Evolutionary conservation across 2,329 filamentous ascomycete species (phyloP).

Genomic region (Pseudogymnoascus verrucosus): DNA sequence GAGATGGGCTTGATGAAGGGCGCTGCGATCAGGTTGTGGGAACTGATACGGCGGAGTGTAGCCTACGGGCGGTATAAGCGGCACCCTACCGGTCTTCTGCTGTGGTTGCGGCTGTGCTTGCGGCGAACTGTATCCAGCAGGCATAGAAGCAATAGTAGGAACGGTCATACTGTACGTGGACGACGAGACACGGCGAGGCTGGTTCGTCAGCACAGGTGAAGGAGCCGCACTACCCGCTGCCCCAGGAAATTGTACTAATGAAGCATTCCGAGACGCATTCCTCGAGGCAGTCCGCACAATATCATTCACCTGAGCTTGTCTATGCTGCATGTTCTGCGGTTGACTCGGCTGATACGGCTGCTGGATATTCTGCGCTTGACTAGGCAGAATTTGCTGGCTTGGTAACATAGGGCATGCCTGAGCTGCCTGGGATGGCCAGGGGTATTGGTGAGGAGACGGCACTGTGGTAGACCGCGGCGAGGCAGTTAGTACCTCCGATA

Average conservation of each 20-base stretch:
- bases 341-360: constrained; percentile 6
- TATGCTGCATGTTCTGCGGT: neutral
- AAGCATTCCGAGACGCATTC: neutral
- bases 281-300: neutral
- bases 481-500: neutral
- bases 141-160: neutral
- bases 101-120: neutral
- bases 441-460: neutral
- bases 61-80: neutral
- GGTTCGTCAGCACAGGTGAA: neutral
- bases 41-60: constrained; percentile 18
- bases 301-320: neutral
- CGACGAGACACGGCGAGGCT: neutral
- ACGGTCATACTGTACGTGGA: neutral
- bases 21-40: constrained; percentile 37
- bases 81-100: neutral
- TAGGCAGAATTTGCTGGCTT: neutral
- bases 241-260: neutral
- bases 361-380: constrained; percentile 3
- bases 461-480: neutral
- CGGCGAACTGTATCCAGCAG: neutral
- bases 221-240: neutral
- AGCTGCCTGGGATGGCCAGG: neutral
- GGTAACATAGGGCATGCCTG: neutral
- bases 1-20: constrained; percentile 52